phyloP scores from a whole-genome alignment of 2,329 filamentous ascomycete genomes.

The Xylaria sp. region DNA sequence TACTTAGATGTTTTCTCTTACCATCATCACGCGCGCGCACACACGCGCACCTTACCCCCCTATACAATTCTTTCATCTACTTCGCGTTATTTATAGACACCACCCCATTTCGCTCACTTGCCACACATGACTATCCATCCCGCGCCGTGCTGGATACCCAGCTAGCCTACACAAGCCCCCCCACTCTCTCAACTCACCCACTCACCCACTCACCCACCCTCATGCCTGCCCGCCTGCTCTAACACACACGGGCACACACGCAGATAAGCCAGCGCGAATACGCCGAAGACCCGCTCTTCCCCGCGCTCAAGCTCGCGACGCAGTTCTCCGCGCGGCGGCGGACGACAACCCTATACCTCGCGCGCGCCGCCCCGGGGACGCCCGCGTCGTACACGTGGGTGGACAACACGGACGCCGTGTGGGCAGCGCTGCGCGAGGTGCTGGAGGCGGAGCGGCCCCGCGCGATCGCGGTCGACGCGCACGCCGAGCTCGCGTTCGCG shows the following conservation, averaged over 20 bases:
- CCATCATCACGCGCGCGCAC: not conserved
- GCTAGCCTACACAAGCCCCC: not conserved
- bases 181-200: not conserved
- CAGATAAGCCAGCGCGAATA: conserved; percentile 56
- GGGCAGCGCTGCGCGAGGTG: conserved; percentile 43
- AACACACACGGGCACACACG: not conserved
- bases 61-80: no score
- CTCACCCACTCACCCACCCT: not conserved
- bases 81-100: no score
- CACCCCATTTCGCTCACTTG: no score
- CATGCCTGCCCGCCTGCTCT: not conserved
- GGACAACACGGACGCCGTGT: conserved; percentile 50
- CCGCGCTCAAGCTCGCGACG: conserved; percentile 49
- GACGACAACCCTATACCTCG: conserved; percentile 54
- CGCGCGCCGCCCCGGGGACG: conserved; percentile 36
- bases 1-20: not conserved
- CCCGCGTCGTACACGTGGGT: conserved; percentile 46
- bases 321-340: conserved; percentile 54
- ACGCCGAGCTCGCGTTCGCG: conserved; percentile 49
- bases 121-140: no score
- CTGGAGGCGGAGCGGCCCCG: conserved; percentile 41
- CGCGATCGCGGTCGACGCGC: conserved; percentile 48
- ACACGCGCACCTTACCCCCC: not conserved
- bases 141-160: no score
- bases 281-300: conserved; percentile 55